Base-by-base conservation (phyloP, 106 monocot species). In the Platanthera zijinensis region DNA sequence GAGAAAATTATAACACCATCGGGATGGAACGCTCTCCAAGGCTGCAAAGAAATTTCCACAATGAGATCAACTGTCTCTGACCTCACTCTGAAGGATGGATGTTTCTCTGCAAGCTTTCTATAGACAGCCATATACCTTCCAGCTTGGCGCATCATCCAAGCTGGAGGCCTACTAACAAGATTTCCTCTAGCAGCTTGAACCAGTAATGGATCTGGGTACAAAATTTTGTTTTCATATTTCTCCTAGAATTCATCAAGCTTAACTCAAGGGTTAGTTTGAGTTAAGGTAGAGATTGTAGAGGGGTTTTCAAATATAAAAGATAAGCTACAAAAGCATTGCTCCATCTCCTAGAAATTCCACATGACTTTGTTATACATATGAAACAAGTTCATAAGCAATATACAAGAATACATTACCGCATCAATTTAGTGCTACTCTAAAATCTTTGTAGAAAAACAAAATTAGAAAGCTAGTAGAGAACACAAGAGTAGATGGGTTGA, bases 71-170 rank as follows among this genome's bases (percentile, higher is more conserved):
- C 82, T 72, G 81, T 93, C 93, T 97, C 91, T 71, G 93, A 97
- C 75, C 93, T 87, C 91, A 91, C 84, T 75, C 93, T 86, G 86
- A 97, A 97, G 51, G 93, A 93, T 14, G 91, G 93, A 52, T 93
- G 48, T 77, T 88, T 89, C 84, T 86, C 85, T 59, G 93, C 91
- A 69, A 93, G 85, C 74, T 90, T 87, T 89, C 82, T 78, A 78
- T 97, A 97, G 61, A 76, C 89, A 71, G 84, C 83, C 96, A 97
- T 93, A 79, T 96, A 97, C 78, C 96, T 89, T 80, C 96, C 96
- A 50, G 96, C 96, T 81, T 97, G 96, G 48, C 96, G 91, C 96
- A 97, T 97, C 96, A 97, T 97, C 96, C 96, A 97, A 81, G 93
- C 96, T 22, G 96, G 96, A 54, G 96, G 93, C 30, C 93, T 82